Evolutionary conservation across 345 rosid genomes (phyloP), one percentile per base, ranked within the genome.

Genomic region (Aquilaria yunnanensis): DNA sequence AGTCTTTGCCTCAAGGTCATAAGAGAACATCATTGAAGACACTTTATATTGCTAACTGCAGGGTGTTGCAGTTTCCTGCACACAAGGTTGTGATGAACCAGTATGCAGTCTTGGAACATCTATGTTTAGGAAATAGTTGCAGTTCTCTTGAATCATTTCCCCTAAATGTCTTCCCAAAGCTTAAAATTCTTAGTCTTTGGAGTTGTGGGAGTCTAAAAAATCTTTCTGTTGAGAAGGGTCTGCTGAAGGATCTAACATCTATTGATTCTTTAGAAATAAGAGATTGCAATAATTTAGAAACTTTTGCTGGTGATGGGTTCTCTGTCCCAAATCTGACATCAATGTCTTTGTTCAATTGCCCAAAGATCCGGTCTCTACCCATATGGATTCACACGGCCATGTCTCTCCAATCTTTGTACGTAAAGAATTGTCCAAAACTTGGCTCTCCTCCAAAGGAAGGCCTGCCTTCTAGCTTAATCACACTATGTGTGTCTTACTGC

Each of bases 351-450:
- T 45, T 45, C 29, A 67, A 59, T 45, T 67, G 64, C 47, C 32
- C 2, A 45, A 53, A 45, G 14, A 58, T 67, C 16, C 29, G 50
- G 59, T 47, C 31, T 11, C 63, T 68, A 6, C 77, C 73, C 7
- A 41, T 43, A 16, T 61, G 62, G 51, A 37, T 73, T 9, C 59
- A 47, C 16, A 61, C 14, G 12, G 55, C 69, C 56, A 50, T 30
- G 9, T 54, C 62, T 73, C 77, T 73, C 31, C 14, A 64, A 45
- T 59, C 23, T 49, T 65, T 63, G 31, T 32, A 31, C 55, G 54
- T 71, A 50, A 59, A 62, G 16, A 47, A 61, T 23, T 71, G 70
- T 51, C 70, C 53, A 9, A 58, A 54, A 46, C 54, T 71, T 6
- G 37, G 14, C 30, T 71, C 57, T 0, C 41, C 60, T 49, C 66